Evolutionary conservation across 2,329 filamentous ascomycete genomes (phyloP).

Genomic region (Myriosclerotinia duriaeana): DNA sequence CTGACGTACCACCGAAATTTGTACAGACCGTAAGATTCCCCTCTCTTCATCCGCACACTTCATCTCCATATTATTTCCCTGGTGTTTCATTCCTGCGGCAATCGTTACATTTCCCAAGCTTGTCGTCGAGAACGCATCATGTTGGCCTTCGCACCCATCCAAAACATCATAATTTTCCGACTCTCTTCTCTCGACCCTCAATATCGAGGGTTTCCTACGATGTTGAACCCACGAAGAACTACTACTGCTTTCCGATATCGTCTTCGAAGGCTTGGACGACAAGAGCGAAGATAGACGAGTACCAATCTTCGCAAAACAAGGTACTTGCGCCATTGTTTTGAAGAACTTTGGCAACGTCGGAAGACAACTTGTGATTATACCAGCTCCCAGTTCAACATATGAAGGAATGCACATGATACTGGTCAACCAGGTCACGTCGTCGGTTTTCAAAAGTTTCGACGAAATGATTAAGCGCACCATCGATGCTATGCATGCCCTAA

Average conservation of each 20-base stretch:
- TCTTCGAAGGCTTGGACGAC: neutral
- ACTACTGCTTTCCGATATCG: neutral
- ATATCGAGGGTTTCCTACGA: neutral
- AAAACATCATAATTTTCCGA: neutral
- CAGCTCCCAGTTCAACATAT: neutral
- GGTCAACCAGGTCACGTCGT: neutral
- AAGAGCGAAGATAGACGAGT: neutral
- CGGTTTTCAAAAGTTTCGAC: neutral
- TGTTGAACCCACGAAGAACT: neutral
- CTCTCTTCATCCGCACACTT: neutral
- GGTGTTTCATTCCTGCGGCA: neutral
- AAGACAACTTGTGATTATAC: conserved; percentile 11
- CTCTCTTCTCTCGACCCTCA: neutral
- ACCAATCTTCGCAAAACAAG: neutral
- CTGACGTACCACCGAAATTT: neutral
- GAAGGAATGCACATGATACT: conserved; percentile 12
- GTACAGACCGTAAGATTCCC: neutral
- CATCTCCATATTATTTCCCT: neutral
- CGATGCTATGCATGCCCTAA: conserved; percentile 9
- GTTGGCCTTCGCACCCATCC: neutral
- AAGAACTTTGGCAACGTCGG: neutral
- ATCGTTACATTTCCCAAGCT: neutral
- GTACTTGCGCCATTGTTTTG: neutral
- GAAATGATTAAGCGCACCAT: conserved; percentile 3
- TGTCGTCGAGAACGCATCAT: neutral